Evolutionary conservation across 2,329 filamentous ascomycete species (phyloP).

Genomic region (Ascochyta lentis): DNA sequence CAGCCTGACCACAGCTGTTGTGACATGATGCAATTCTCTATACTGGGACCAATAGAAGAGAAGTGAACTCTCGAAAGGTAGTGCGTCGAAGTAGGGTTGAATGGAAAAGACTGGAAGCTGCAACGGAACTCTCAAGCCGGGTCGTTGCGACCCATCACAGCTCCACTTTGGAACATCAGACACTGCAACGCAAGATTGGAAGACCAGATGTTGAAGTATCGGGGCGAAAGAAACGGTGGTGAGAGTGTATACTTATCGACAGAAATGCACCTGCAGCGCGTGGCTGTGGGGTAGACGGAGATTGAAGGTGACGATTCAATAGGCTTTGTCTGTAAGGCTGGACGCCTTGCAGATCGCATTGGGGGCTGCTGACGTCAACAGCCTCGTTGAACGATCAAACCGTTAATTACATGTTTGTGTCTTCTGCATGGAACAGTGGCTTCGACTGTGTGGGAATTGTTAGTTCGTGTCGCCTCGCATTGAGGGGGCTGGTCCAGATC

Average conservation of each 20-base stretch:
- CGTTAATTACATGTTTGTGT: neutral
- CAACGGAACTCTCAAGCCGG: neutral
- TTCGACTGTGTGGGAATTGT: neutral
- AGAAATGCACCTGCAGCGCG: neutral
- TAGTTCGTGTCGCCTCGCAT: constrained; percentile 4
- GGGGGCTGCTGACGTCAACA: constrained; percentile 9
- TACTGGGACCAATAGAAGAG: neutral
- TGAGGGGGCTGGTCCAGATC: neutral
- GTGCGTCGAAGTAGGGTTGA: neutral
- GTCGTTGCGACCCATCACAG: neutral
- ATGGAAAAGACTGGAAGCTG: neutral
- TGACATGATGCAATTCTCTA: neutral
- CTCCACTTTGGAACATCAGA: neutral
- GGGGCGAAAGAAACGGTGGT: neutral
- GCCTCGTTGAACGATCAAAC: neutral
- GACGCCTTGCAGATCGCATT: constrained; percentile 21
- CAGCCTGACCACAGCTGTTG: constrained; percentile 15
- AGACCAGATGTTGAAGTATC: neutral
- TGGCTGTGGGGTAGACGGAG: neutral
- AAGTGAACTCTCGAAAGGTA: neutral
- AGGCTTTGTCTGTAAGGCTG: constrained; percentile 10
- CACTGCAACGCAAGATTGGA: neutral
- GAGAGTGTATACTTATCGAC: neutral
- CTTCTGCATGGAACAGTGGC: constrained; percentile 1
- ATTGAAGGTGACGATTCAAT: neutral